Percentiles rank a stretch among this genome's conserved stretches.
phyloP scores from a whole-genome alignment of 129 eudicot genomes.

The Ambrosia trifida region DNA sequence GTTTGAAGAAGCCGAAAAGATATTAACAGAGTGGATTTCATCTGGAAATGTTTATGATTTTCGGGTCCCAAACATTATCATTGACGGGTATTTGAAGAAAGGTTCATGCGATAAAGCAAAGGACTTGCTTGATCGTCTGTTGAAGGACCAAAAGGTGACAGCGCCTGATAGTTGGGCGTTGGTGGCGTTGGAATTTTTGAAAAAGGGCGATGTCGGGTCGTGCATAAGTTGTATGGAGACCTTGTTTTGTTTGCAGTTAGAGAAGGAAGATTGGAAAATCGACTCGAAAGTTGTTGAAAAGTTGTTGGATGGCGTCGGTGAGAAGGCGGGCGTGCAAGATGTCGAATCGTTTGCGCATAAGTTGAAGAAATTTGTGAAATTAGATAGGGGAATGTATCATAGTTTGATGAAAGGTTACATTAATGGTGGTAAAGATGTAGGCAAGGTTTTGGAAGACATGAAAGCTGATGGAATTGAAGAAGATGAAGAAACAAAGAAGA shows the following conservation, averaged over 20 bases:
- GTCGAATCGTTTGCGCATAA: slow-evolving; percentile 36
- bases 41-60: slow-evolving; percentile 71
- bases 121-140: slow-evolving; percentile 45
- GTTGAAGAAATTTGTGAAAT: slow-evolving; percentile 39
- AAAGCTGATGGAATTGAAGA: slow-evolving; percentile 49
- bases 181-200: slow-evolving; percentile 47
- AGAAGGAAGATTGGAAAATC: slow-evolving; percentile 45
- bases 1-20: slow-evolving; percentile 66
- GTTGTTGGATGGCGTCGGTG: slow-evolving; percentile 44
- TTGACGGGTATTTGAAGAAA: slow-evolving; percentile 48
- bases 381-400: slow-evolving; percentile 59
- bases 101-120: slow-evolving; percentile 53
- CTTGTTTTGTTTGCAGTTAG: slow-evolving; percentile 41
- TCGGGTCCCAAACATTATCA: slow-evolving; percentile 47
- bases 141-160: slow-evolving; percentile 30
- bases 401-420: slow-evolving; percentile 44
- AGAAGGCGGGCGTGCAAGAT: slow-evolving; percentile 43
- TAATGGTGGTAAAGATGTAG: slow-evolving; percentile 48
- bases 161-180: slow-evolving; percentile 51
- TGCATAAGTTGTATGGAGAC: slow-evolving; percentile 44
- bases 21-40: slow-evolving; percentile 63
- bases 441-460: slow-evolving; percentile 45
- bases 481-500: slow-evolving; percentile 56
- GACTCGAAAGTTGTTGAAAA: slow-evolving; percentile 29
- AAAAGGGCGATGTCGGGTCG: slow-evolving; percentile 45